Percentiles rank a stretch among this genome's conserved stretches.
phyloP scores from a whole-genome alignment of 139 green algal genomes.

The Trebouxia sp. region DNA sequence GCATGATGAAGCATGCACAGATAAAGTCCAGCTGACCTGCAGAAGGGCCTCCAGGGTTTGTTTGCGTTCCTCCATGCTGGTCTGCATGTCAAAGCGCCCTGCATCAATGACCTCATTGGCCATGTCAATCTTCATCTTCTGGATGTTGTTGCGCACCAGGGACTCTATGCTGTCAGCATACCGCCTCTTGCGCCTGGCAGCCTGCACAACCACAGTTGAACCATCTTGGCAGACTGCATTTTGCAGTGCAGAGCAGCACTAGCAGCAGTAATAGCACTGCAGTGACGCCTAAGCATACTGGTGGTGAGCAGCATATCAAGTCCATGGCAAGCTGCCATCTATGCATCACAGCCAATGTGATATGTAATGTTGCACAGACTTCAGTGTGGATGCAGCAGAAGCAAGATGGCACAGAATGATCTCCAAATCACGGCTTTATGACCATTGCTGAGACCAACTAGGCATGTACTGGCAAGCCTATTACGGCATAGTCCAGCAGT shows the following conservation, averaged over 20 bases:
- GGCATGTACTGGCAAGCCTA: no score
- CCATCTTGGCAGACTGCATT: neutral
- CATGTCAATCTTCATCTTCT: constrained; percentile 99
- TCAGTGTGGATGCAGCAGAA: no score
- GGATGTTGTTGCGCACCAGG: constrained; percentile 95
- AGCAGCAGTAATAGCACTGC: neutral
- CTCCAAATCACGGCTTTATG: no score
- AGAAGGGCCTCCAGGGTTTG: constrained; percentile 85
- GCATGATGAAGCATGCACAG: neutral
- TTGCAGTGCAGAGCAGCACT: neutral
- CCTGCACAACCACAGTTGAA: neutral
- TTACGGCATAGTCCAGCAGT: no score
- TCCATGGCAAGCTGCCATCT: no score
- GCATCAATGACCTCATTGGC: constrained; percentile 96
- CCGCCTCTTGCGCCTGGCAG: neutral
- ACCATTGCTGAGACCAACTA: no score
- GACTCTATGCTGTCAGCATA: constrained; percentile 93
- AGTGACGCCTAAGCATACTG: no score
- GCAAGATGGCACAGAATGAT: no score
- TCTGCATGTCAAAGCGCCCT: constrained; percentile 92
- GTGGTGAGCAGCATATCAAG: no score
- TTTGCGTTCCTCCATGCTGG: constrained; percentile 86
- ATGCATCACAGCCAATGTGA: no score
- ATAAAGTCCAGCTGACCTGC: constrained; percentile 34
- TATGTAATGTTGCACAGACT: no score